A percentile compares a stretch with the other conserved stretches of the same genome.
Conservation (phyloP, 2,329 filamentous ascomycete genomes). For the Nannizziopsis arthrosporioides region DNA sequence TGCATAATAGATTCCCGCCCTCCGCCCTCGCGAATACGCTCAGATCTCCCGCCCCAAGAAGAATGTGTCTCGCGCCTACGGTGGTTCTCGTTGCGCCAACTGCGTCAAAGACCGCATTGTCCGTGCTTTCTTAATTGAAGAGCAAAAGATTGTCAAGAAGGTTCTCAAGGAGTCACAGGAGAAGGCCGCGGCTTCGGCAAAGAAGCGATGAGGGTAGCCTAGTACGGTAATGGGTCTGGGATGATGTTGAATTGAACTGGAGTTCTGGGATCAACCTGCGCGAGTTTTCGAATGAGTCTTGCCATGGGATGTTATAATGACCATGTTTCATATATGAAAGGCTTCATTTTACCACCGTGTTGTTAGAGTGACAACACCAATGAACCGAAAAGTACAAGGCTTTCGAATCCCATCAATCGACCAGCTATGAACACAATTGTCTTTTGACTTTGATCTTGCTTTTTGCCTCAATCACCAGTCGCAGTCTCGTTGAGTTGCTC, state of each 20-base stretch:
- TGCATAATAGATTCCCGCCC: conserved; percentile 64
- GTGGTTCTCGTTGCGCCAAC: conserved; percentile 95
- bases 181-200: conserved; percentile 35
- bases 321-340: conserved; percentile 6
- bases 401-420: neutral
- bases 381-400: conserved; percentile 1
- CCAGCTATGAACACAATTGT: too few relatives aligned
- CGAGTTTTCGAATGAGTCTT: conserved; percentile 9
- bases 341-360: conserved; percentile 8
- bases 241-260: conserved; percentile 14
- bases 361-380: conserved; percentile 7
- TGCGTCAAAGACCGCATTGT: conserved; percentile 98
- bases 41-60: conserved; percentile 97
- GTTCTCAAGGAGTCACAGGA: conserved; percentile 96
- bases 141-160: conserved; percentile 99
- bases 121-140: conserved; percentile 97
- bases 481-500: too few relatives aligned
- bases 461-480: too few relatives aligned
- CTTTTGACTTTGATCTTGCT: too few relatives aligned
- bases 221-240: conserved; percentile 7
- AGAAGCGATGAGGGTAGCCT: conserved; percentile 31
- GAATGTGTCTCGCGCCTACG: conserved; percentile 97
- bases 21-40: conserved; percentile 95
- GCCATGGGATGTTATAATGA: conserved; percentile 7
- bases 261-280: conserved; percentile 13